Base-by-base conservation (phyloP, 2,329 filamentous ascomycete species). In the Alternaria solani region DNA sequence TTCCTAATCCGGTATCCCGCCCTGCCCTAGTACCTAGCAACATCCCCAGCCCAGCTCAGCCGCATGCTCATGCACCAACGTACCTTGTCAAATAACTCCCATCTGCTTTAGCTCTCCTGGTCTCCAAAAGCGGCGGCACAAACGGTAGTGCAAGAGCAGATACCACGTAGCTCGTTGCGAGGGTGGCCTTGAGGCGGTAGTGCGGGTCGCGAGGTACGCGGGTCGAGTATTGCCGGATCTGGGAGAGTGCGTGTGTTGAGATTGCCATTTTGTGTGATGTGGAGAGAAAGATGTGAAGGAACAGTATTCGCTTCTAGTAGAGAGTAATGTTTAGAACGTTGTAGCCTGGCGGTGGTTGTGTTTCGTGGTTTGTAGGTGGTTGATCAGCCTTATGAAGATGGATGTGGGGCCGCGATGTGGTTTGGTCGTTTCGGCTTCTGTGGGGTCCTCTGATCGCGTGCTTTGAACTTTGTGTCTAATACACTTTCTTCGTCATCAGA, bases 111-210 rank as follows among this genome's bases (percentile, higher is more conserved):
- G 75, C 70, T 48, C 76, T 66, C 53, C 75, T 61, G 2, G 73
- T 78, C 65, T 79, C 77, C 20, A 80, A 55, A 30, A 79, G 71
- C 25, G 78, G 77, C 23, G 76, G 78, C 34, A 80, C 75, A 61
- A 80, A 80, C 0, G 78, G 78, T 7, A 80, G 67, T 4, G 78
- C 76, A 32, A 80, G 76, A 14, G 76, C 78, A 4, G 69, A 73
- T 6, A 77, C 73, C 1, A 80, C 70, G 47, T 80, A 80, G 12
- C 72, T 71, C 1, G 75, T 79, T 64, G 77, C 76, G 12, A 78
- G 71, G 7, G 67, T 69, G 25, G 73, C 73, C 59, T 78, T 77
- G 53, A 78, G 70, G 5, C 68, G 64, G 63, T 74, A 77, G 62
- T 72, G 74, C 1, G 76, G 75, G 46, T 79, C 75, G 57, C 73